These are phyloP conservation scores for Ceratocystis variospora DNA, from an alignment of 2,329 filamentous ascomycete species.

Conservation along the genomic window DNA sequence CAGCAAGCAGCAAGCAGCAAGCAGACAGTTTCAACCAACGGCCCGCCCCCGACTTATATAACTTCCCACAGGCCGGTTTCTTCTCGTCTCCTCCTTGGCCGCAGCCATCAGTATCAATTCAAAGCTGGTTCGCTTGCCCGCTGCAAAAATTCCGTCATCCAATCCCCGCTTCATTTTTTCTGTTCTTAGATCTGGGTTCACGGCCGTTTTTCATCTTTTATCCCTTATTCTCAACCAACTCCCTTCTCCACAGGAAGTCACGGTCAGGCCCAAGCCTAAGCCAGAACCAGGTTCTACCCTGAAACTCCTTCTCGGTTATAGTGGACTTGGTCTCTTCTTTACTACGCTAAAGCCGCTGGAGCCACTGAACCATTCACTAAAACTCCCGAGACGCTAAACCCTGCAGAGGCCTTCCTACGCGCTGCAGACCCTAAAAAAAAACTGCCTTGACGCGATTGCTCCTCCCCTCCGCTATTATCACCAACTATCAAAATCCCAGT, in stretches of 20 bases:
- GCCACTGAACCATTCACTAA: too few species aligned
- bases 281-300: not conserved
- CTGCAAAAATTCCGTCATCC: not conserved
- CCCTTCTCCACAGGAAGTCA: not conserved
- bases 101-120: not conserved
- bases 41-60: too few species aligned
- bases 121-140: not conserved
- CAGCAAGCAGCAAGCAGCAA: too few species aligned
- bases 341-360: not conserved
- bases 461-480: not conserved
- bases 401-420: not conserved
- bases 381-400: too few species aligned
- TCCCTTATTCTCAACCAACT: not conserved
- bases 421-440: not conserved
- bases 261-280: not conserved
- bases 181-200: not conserved
- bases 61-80: not conserved
- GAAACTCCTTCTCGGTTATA: not conserved
- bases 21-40: too few species aligned
- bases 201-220: not conserved
- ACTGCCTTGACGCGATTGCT: not conserved
- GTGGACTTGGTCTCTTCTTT: not conserved
- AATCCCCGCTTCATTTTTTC: not conserved
- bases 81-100: not conserved
- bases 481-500: too few species aligned